phyloP scores from a whole-genome alignment of 2,329 filamentous ascomycete species.

The Colletotrichum sp. region DNA sequence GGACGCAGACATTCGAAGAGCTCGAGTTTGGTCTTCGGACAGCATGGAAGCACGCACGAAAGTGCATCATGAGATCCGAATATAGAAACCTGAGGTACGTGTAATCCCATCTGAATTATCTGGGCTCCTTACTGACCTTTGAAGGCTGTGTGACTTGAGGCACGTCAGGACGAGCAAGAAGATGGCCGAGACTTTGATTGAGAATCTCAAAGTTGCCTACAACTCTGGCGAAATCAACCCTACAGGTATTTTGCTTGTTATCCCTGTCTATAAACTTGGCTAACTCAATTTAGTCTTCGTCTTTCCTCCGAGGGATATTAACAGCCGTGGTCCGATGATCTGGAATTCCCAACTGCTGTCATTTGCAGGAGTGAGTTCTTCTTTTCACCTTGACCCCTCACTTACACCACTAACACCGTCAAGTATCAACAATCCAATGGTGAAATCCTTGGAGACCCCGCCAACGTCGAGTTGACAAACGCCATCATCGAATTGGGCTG shows the following conservation, averaged over 20 bases:
- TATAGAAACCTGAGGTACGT: conserved; percentile 10
- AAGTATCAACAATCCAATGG: conserved; percentile 17
- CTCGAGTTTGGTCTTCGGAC: conserved; percentile 11
- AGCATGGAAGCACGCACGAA: conserved; percentile 18
- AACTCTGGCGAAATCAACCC: conserved; percentile 17
- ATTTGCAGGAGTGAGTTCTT: conserved; percentile 8
- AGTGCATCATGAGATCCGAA: conserved; percentile 18
- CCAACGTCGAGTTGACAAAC: conserved; percentile 15
- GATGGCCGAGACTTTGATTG: conserved; percentile 18
- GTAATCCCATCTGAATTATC: background rate
- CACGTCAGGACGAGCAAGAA: conserved; percentile 18
- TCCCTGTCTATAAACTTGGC: background rate
- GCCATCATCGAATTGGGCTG: conserved; percentile 18
- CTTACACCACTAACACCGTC: background rate
- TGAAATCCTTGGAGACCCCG: conserved; percentile 11
- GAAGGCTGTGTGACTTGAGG: conserved; percentile 14
- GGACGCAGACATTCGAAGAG: conserved; percentile 20
- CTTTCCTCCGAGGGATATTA: conserved; percentile 14
- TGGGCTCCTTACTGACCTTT: background rate
- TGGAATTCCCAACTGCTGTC: conserved; percentile 17
- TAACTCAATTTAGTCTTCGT: background rate
- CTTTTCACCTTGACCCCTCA: background rate
- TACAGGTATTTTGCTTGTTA: background rate
- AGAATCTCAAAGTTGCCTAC: conserved; percentile 9
- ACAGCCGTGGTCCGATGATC: conserved; percentile 15